Evolutionary conservation across 116 monocot genomes (phyloP).

Genomic region (Dioscorea cayenensis): DNA sequence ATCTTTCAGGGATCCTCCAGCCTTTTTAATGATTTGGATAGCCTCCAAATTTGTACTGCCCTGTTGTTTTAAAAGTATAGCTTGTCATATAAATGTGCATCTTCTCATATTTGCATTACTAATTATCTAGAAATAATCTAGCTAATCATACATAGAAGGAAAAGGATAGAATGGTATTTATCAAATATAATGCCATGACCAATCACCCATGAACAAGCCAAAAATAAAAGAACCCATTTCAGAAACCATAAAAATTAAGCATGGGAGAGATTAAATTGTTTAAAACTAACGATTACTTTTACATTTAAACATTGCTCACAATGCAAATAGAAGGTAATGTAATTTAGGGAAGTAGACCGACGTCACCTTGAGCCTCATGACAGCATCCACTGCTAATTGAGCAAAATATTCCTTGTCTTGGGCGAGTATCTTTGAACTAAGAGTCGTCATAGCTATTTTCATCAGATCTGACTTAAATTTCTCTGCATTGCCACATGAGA

Average conservation of each 20-base stretch:
- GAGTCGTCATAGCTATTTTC: slow-evolving; percentile 96
- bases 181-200: too few relatives aligned
- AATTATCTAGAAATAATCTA: too few relatives aligned
- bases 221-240: not conserved
- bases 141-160: not conserved
- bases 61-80: slow-evolving; percentile 13
- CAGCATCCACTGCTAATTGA: slow-evolving; percentile 95
- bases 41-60: slow-evolving; percentile 97
- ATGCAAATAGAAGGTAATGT: too few relatives aligned
- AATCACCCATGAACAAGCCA: not conserved
- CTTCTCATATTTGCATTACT: too few relatives aligned
- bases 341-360: not conserved
- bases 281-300: too few relatives aligned
- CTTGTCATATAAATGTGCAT: not conserved
- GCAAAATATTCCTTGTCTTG: slow-evolving; percentile 99
- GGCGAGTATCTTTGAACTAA: slow-evolving; percentile 94
- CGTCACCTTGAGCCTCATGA: slow-evolving; percentile 88
- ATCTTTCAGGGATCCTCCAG: slow-evolving; percentile 90
- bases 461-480: slow-evolving; percentile 86
- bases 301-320: too few relatives aligned
- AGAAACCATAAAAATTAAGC: not conserved
- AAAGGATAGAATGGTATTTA: not conserved
- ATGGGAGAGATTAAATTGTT: too few relatives aligned
- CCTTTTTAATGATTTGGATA: slow-evolving; percentile 97
- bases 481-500: slow-evolving; percentile 36